A percentile compares a stretch with the other conserved stretches of the same genome.
phyloP scores from a whole-genome alignment of 129 eudicot genomes.

The Silybum marianum region DNA sequence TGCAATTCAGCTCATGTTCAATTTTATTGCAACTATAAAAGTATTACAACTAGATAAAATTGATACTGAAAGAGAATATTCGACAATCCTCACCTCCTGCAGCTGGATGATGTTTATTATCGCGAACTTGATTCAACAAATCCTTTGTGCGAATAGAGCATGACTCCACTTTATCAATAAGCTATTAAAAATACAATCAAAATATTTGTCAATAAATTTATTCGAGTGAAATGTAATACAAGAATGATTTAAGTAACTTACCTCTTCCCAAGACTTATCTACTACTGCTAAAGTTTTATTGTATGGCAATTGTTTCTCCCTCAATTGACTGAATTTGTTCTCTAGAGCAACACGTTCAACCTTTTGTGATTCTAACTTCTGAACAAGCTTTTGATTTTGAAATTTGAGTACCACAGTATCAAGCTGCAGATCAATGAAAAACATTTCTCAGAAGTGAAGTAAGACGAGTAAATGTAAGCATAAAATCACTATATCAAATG shows the following conservation, averaged over 20 bases:
- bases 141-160: constrained; percentile 50
- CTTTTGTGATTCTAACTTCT: constrained; percentile 85
- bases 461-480: constrained; percentile 1
- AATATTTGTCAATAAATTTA: constrained; percentile 12
- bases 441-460: constrained; percentile 12
- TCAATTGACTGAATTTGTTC: constrained; percentile 53
- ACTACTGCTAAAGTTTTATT: constrained; percentile 52
- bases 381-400: constrained; percentile 85
- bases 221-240: constrained; percentile 15
- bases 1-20: background rate
- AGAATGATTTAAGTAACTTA: constrained; percentile 25
- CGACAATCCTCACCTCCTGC: constrained; percentile 44
- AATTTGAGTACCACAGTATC: constrained; percentile 86
- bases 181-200: constrained; percentile 38
- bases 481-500: background rate
- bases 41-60: no score
- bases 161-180: constrained; percentile 66
- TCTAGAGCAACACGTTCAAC: constrained; percentile 62
- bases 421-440: constrained; percentile 47
- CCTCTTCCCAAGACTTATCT: constrained; percentile 78
- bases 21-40: background rate
- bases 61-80: constrained; percentile 8
- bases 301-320: constrained; percentile 67
- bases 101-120: constrained; percentile 33
- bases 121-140: constrained; percentile 23